Base-by-base conservation (phyloP, 163 green algal species). In the Chlamydomonas reinhardtii region DNA sequence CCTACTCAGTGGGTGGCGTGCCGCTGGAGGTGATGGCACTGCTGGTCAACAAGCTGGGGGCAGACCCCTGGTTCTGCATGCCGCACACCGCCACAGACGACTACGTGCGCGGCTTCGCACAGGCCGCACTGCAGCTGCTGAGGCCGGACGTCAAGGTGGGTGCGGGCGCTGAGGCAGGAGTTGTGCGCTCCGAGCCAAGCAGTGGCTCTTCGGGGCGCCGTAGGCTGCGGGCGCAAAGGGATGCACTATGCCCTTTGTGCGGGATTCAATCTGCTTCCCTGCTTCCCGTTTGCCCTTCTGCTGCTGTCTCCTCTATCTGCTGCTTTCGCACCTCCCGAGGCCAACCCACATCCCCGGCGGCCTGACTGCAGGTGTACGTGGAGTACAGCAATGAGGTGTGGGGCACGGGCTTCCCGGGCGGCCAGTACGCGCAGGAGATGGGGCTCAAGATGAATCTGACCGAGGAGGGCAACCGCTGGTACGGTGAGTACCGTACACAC, bases 341-440 rank as follows among this genome's bases (percentile, higher is more conserved):
- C n/a, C n/a, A n/a, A n/a, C n/a, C n/a, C n/a, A n/a, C n/a, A n/a
- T n/a, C n/a, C n/a, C n/a, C n/a, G n/a, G n/a, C n/a, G n/a, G n/a
- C n/a, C n/a, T n/a, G 39, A 8, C 14, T 14, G 48, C 48, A 69
- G 65, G 73, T 85, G 66, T 84, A 85, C 52, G 79, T 90, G 12
- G 86, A 90, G 66, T 90, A 87, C 73, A 34, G 37, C 79, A 90
- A 90, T n/a, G 86, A 90, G 73, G 61, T 90, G n/a, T 90, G 86
- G 86, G 73, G 84, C 66, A 90, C 86, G 5, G 86, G 86, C 39
- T 89, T 89, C 32, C 52, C 84, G 27, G 86, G 86, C 22, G 86
- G 86, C 22, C 73, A 87, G 64, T 90, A 85, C 39, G 86, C 86
- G 16, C 72, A 90, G 73, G 2, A 16, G 2, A 73, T 85, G 73